Percentiles rank a stretch among this genome's conserved stretches.
Conservation (phyloP, 2,329 filamentous ascomycete genomes). For the Colletotrichum filicis region DNA sequence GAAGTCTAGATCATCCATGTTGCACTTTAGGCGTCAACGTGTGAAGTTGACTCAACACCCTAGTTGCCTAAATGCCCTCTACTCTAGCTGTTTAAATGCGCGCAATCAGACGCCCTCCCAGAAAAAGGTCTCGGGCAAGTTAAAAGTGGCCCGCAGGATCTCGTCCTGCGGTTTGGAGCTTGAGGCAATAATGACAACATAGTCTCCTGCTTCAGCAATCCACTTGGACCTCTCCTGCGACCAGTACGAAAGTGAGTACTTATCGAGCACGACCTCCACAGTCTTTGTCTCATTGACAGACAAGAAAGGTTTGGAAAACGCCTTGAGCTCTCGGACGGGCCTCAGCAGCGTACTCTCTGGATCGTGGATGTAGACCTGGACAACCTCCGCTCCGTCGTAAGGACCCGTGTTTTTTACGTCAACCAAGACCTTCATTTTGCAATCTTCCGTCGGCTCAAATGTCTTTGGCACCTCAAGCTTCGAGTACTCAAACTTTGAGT, state of each 20-base stretch:
- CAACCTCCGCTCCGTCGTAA: constrained; percentile 47
- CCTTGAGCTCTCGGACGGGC: constrained; percentile 72
- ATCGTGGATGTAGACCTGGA: constrained; percentile 67
- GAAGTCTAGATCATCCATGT: no score
- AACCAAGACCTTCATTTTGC: constrained; percentile 49
- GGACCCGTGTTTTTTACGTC: constrained; percentile 27
- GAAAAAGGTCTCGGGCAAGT: constrained; percentile 21
- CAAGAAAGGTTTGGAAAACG: constrained; percentile 72
- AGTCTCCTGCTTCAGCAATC: constrained; percentile 73
- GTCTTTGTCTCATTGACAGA: constrained; percentile 66
- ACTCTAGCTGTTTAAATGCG: no score
- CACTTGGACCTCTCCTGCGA: constrained; percentile 74
- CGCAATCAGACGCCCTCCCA: constrained; percentile 28
- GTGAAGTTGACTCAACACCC: no score
- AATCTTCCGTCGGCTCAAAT: constrained; percentile 44
- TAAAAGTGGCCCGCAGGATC: constrained; percentile 15
- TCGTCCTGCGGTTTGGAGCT: constrained; percentile 31
- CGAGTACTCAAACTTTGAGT: constrained; percentile 74
- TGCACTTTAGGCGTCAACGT: no score
- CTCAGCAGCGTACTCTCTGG: constrained; percentile 54
- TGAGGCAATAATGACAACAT: constrained; percentile 65
- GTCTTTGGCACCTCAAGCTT: constrained; percentile 58
- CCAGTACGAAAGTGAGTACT: constrained; percentile 64
- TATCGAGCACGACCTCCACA: constrained; percentile 59
- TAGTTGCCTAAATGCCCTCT: no score